These are phyloP conservation scores for Diplodia scrobiculata DNA, from an alignment of 2,329 filamentous ascomycete species.

Conservation along the genomic window DNA sequence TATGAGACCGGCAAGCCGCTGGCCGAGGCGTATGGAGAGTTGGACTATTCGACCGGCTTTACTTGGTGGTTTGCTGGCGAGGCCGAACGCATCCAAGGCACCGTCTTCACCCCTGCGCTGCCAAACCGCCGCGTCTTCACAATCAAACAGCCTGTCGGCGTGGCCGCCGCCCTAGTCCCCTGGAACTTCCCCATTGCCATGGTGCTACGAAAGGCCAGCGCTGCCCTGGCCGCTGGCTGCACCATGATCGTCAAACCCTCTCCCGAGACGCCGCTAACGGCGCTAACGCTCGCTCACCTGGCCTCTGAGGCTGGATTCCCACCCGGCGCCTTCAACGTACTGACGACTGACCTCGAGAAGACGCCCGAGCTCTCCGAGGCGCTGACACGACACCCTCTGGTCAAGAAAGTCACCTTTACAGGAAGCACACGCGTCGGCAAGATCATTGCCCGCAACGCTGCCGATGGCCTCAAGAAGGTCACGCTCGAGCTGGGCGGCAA, in stretches of 20 bases:
- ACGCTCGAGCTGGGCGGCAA: constrained; percentile 52
- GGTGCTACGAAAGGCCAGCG: constrained; percentile 42
- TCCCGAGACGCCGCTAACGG: constrained; percentile 46
- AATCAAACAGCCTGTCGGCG: constrained; percentile 62
- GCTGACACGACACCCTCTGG: constrained; percentile 44
- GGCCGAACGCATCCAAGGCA: constrained; percentile 64
- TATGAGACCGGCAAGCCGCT: constrained; percentile 61
- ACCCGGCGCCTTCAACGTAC: constrained; percentile 47
- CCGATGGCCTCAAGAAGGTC: constrained; percentile 49
- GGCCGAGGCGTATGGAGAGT: constrained; percentile 55
- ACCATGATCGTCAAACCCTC: constrained; percentile 47
- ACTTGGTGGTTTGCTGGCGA: constrained; percentile 63
- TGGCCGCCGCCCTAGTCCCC: constrained; percentile 48
- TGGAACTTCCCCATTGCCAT: constrained; percentile 50
- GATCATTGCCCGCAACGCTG: constrained; percentile 47
- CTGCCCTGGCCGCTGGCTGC: constrained; percentile 43
- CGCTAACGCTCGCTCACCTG: constrained; percentile 44
- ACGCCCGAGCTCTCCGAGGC: constrained; percentile 39
- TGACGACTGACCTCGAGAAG: constrained; percentile 42
- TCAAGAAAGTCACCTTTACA: constrained; percentile 49
- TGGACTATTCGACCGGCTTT: constrained; percentile 58
- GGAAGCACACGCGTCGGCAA: constrained; percentile 46
- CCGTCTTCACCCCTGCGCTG: constrained; percentile 60
- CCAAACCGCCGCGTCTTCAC: constrained; percentile 68
- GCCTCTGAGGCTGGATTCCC: constrained; percentile 48